Evolutionary conservation across 768 basidiomycete species (phyloP), one percentile per base, ranked within the genome.

Genomic region (Boletellus sp.): DNA sequence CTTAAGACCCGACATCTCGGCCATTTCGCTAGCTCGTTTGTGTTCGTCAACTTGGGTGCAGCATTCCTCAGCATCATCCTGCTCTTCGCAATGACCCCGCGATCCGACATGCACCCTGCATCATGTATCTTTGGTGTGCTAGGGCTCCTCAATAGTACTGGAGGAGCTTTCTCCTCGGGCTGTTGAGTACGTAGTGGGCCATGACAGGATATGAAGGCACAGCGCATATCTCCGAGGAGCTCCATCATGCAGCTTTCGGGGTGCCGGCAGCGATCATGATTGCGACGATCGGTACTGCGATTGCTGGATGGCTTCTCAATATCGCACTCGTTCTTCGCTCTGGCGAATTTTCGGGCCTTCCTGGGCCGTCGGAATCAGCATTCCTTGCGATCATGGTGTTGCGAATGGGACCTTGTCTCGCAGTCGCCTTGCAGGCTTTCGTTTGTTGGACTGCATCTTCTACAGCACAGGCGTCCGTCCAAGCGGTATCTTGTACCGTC

Each of bases 221-320:
- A 20, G 65, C 59, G 47, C 53, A 52, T 34, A 52, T 53, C 37
- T 52, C 62, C 1, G 78, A 80, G 46, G 78, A 80, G 54, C 77
- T 80, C 40, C 74, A 69, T 56, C 72, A 76, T 38, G 79, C 78
- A 3, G 78, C 78, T 2, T 74, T 74, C 43, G 72, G 77, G 20
- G 71, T 72, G 19, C 73, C 73, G 28, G 65, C 62, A 22, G 73
- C 78, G 6, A 74, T 76, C 53, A 68, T 77, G 55, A 69, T 71
- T 16, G 72, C 76, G 22, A 69, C 67, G 20, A 62, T 78, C 36
- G 77, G 78, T 24, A 77, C 76, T 0, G 73, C 70, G 39, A 55
- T 76, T 16, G 61, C 77, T 43, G 80, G 82, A 33, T 84, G 82
- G 82, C 55, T 85, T 17, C 76, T 84, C 48, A 85, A 85, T 65